Conservation (phyloP, 2,329 filamentous ascomycete species). For the Xylaria multiplex region DNA sequence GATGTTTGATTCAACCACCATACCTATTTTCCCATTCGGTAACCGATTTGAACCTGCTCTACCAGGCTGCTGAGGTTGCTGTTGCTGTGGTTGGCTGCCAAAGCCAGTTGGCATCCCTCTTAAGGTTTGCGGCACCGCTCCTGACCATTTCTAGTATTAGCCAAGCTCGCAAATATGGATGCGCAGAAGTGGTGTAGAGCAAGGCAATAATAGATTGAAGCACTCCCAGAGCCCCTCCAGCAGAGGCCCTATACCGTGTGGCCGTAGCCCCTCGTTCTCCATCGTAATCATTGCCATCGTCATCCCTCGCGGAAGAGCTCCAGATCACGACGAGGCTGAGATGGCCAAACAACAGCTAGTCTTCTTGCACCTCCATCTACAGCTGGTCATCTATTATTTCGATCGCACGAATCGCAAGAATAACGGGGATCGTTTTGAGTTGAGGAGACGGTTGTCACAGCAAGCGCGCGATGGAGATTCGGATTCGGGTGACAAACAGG, state of each 20-base stretch:
- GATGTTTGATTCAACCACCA: constrained; percentile 42
- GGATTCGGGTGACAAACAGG: constrained; percentile 45
- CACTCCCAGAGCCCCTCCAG: neutral
- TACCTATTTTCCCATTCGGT: constrained; percentile 74
- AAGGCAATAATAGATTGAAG: constrained; percentile 11
- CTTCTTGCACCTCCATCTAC: constrained; percentile 21
- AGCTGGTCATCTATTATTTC: constrained; percentile 11
- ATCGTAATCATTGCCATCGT: neutral
- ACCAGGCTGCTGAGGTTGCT: constrained; percentile 65
- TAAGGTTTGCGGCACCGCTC: constrained; percentile 69
- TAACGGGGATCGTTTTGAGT: constrained; percentile 29
- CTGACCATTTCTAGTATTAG: constrained; percentile 54
- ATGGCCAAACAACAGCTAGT: constrained; percentile 4
- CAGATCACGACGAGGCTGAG: constrained; percentile 36
- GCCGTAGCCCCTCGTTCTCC: constrained; percentile 6
- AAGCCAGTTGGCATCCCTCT: constrained; percentile 71
- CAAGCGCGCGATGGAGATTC: constrained; percentile 41
- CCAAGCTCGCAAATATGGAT: constrained; percentile 40
- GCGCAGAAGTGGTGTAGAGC: constrained; percentile 26
- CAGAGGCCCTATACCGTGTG: constrained; percentile 7
- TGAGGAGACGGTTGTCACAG: constrained; percentile 27
- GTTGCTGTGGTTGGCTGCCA: constrained; percentile 64
- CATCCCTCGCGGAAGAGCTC: constrained; percentile 6
- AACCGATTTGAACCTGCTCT: constrained; percentile 67
- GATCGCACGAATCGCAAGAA: constrained; percentile 33